Conservation (phyloP, 2,329 filamentous ascomycete species). For the Aspergillus jensenii region DNA sequence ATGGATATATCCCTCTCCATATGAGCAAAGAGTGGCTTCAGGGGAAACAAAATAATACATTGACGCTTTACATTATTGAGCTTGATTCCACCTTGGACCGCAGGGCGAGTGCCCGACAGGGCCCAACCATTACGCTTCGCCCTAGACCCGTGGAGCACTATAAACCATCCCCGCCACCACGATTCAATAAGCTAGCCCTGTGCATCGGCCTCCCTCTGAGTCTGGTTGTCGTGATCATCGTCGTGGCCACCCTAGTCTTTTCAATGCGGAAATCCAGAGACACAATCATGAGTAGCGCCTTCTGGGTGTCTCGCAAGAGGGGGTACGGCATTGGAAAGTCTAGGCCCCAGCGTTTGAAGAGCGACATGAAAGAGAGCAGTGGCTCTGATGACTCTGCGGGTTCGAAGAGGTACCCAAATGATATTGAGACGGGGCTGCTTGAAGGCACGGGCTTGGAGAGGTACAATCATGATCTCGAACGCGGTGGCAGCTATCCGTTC, state of each 20-base stretch:
- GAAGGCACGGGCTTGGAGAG: slow-evolving; percentile 19
- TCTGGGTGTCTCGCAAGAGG: slow-evolving; percentile 34
- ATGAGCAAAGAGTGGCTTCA: slow-evolving; percentile 44
- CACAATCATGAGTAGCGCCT: slow-evolving; percentile 34
- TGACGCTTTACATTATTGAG: slow-evolving; percentile 39
- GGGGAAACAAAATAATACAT: slow-evolving; percentile 34
- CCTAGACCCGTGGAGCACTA: slow-evolving; percentile 36
- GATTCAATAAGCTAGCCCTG: slow-evolving; percentile 36
- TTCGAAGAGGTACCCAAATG: slow-evolving; percentile 24
- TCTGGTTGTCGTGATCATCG: slow-evolving; percentile 36
- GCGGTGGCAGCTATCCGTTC: slow-evolving; percentile 32
- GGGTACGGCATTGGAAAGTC: slow-evolving; percentile 41
- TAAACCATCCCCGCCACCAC: slow-evolving; percentile 29
- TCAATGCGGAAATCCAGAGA: slow-evolving; percentile 43
- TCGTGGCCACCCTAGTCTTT: slow-evolving; percentile 39
- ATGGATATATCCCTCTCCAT: slow-evolving; percentile 39
- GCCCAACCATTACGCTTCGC: slow-evolving; percentile 37
- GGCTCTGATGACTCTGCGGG: slow-evolving; percentile 30
- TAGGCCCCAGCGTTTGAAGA: slow-evolving; percentile 33
- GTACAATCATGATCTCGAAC: slow-evolving; percentile 32
- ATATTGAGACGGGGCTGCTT: slow-evolving; percentile 18
- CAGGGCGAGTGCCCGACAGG: slow-evolving; percentile 28
- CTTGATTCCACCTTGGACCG: slow-evolving; percentile 27
- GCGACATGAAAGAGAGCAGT: slow-evolving; percentile 27
- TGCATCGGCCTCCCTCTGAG: slow-evolving; percentile 44